Evolutionary conservation across 2,329 filamentous ascomycete genomes (phyloP), one percentile per base, ranked within the genome.

Genomic region (Pseudocercospora eumusae): DNA sequence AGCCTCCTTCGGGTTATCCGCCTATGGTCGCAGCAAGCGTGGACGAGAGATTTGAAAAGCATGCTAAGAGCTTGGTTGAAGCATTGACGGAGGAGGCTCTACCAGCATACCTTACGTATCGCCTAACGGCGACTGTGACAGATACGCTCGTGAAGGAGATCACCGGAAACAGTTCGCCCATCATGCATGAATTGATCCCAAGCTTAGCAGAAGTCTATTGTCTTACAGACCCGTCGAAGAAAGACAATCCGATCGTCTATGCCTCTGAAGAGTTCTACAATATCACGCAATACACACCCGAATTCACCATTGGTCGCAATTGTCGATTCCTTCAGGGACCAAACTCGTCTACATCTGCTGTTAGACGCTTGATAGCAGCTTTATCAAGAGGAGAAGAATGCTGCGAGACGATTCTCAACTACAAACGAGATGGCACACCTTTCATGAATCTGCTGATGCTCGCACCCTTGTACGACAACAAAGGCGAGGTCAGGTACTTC

Each of bases 171-270:
- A 75, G 70, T 56, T 72, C 74, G 45, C 76, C 78, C 2, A 64
- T 77, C 9, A 76, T 78, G 74, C 70, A 71, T 9, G 75, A 79
- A 45, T 63, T 79, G 45, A 75, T 79, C 1, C 74, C 75, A 1
- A 77, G 75, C 36, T 60, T 81, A 33, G 79, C 78, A 28, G 78
- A 80, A 63, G 77, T 79, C 2, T 81, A 79, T 62, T 81, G 79
- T 59, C 69, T 81, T 6, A 75, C 76, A 1, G 79, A 80, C 67
- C 78, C 78, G 9, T 75, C 74, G 15, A 65, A 77, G 33, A 69
- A 72, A 9, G 78, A 80, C 64, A 80, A 79, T 62, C 78, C 78
- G 1, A 79, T 80, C 59, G 74, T 80, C 1, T 80, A 79, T 65
- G 78, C 78, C 31, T 79, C 76, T 15, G 75, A 79, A 64, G 78